Percentiles rank a stretch among this genome's conserved stretches.
Conservation (phyloP, 2,329 filamentous ascomycete species). For the Clonostachys chloroleuca region DNA sequence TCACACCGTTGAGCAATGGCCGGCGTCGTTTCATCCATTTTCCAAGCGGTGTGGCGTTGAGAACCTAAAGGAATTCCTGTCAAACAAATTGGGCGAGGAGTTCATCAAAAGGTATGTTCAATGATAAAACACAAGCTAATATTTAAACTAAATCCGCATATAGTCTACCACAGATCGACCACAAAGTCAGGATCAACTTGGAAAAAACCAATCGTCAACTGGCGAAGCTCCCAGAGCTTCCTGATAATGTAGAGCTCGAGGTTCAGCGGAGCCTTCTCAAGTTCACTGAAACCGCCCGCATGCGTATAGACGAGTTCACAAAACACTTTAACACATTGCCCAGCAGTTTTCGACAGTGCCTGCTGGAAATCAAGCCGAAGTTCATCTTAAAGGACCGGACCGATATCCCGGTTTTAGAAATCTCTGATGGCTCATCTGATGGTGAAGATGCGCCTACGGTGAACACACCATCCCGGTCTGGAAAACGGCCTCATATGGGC, state of each 20-base stretch:
- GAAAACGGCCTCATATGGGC: constrained; percentile 20
- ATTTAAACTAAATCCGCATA: constrained; percentile 11
- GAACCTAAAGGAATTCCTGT: constrained; percentile 46
- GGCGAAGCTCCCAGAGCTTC: constrained; percentile 58
- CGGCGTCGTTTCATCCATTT: constrained; percentile 39
- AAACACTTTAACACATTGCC: constrained; percentile 40
- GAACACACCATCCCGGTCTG: constrained; percentile 13
- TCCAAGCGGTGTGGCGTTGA: constrained; percentile 47
- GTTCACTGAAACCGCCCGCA: constrained; percentile 48
- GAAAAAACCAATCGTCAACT: constrained; percentile 50
- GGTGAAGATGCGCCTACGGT: constrained; percentile 9
- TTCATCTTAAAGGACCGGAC: constrained; percentile 32
- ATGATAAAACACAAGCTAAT: background rate
- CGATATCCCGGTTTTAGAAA: constrained; percentile 26
- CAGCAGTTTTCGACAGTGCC: constrained; percentile 42
- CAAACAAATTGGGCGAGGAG: constrained; percentile 45
- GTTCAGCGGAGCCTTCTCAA: constrained; percentile 54
- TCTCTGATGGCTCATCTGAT: constrained; percentile 33
- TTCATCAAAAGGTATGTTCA: constrained; percentile 41
- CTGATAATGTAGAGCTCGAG: constrained; percentile 61
- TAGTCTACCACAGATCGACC: constrained; percentile 47
- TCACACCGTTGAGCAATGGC: constrained; percentile 36
- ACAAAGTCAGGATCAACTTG: constrained; percentile 46
- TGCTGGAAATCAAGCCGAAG: constrained; percentile 41
- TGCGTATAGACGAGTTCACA: constrained; percentile 45